These are phyloP conservation scores for Colletotrichum lupini DNA, from an alignment of 2,329 filamentous ascomycete species.

Conservation along the genomic window DNA sequence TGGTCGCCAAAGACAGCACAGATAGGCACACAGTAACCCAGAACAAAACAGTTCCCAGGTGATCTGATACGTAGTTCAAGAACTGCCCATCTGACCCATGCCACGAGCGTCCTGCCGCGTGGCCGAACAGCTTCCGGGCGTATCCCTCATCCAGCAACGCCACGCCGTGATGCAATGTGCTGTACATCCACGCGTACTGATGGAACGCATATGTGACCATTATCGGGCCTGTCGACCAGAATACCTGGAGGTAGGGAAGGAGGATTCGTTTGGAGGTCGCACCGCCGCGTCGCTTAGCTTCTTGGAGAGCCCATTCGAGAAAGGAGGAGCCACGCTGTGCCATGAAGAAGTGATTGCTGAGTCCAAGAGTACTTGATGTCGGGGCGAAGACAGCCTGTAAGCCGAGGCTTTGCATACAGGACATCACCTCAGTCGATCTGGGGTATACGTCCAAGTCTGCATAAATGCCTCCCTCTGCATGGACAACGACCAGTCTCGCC, in stretches of 20 bases:
- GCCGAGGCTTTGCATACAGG: constrained; percentile 35
- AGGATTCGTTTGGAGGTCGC: constrained; percentile 29
- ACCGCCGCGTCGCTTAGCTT: constrained; percentile 38
- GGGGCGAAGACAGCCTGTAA: constrained; percentile 34
- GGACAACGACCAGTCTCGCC: constrained; percentile 38
- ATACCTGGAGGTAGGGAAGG: constrained; percentile 40
- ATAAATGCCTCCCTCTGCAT: constrained; percentile 40
- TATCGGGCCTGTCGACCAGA: constrained; percentile 41
- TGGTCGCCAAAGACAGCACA: background rate
- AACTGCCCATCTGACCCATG: constrained; percentile 38
- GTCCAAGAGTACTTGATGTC: constrained; percentile 20
- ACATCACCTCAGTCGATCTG: constrained; percentile 16
- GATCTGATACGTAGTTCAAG: constrained; percentile 39
- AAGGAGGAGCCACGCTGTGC: constrained; percentile 35
- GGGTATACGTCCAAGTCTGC: constrained; percentile 41
- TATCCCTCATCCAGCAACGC: constrained; percentile 35
- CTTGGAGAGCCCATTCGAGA: constrained; percentile 37
- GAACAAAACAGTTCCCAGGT: background rate
- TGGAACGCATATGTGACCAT: constrained; percentile 39
- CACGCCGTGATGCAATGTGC: background rate
- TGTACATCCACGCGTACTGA: constrained; percentile 35
- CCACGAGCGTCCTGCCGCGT: constrained; percentile 40
- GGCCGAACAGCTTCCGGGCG: constrained; percentile 24
- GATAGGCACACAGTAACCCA: background rate
- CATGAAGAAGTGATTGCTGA: constrained; percentile 44